Percentiles rank a stretch among this genome's conserved stretches.
These are phyloP conservation scores for Mycosphaerella sp. DNA, from an alignment of 2,329 filamentous ascomycete genomes.

Conservation along the genomic window DNA sequence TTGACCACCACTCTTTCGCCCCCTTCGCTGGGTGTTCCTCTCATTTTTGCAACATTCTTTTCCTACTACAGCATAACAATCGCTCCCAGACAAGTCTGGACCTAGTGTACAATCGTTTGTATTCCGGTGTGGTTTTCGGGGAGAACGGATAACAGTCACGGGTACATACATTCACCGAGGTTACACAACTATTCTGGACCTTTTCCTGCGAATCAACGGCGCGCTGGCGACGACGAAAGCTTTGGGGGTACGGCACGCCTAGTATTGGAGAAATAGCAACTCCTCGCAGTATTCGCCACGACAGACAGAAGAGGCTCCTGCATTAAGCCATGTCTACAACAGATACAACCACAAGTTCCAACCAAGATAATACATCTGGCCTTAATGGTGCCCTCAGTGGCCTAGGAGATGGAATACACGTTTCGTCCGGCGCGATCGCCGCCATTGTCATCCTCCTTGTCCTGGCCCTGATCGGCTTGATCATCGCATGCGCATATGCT, in stretches of 20 bases:
- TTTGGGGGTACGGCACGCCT: too few species aligned
- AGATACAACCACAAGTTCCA: not conserved
- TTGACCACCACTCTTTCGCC: too few species aligned
- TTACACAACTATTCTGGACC: not conserved
- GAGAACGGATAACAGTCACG: too few species aligned
- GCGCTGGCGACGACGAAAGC: not conserved
- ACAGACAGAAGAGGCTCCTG: not conserved
- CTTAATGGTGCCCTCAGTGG: not conserved
- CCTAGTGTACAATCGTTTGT: too few species aligned
- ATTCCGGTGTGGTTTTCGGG: too few species aligned
- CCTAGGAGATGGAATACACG: conserved; percentile 1
- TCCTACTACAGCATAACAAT: too few species aligned
- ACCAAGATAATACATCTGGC: conserved; percentile 1
- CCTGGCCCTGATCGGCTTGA: conserved; percentile 1
- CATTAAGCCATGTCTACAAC: not conserved
- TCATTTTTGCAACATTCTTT: too few species aligned
- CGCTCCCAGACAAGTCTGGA: too few species aligned
- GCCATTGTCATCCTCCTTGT: conserved; percentile 7
- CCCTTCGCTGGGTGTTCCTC: too few species aligned
- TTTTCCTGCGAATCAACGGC: not conserved
- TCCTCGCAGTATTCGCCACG: not conserved
- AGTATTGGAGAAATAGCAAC: too few species aligned
- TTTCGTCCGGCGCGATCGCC: conserved; percentile 1
- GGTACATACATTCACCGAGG: not conserved
- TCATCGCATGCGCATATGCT: conserved; percentile 7